A percentile compares a stretch with the other conserved stretches of the same genome.
These are phyloP conservation scores for Xylariaceae sp. DNA, from an alignment of 2,329 filamentous ascomycete genomes.

Conservation along the genomic window DNA sequence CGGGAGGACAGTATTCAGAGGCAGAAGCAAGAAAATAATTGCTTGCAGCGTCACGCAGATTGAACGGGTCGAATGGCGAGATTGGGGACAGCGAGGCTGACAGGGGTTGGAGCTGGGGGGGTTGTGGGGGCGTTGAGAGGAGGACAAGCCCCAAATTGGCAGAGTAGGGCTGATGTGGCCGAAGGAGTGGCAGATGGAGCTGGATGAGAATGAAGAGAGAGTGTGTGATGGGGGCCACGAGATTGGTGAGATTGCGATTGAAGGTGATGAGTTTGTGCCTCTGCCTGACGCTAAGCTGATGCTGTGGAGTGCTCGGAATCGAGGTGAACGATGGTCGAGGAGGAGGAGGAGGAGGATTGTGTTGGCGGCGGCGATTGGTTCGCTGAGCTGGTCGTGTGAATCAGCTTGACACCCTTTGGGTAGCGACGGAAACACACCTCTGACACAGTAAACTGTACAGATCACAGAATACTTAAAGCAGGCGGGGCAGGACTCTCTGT, in stretches of 20 bases:
- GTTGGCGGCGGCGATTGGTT: too few species aligned
- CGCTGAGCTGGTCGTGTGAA: too few species aligned
- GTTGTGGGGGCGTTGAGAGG: constrained; percentile 6
- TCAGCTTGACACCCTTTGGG: too few species aligned
- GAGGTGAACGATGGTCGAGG: too few species aligned
- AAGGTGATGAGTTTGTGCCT: neutral
- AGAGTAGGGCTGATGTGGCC: neutral
- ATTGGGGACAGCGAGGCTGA: constrained; percentile 10
- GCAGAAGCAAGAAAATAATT: constrained; percentile 6
- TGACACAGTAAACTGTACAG: too few species aligned
- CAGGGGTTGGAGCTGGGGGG: constrained; percentile 17
- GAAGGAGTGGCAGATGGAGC: neutral
- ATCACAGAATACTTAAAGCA: too few species aligned
- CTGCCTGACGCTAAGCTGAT: neutral
- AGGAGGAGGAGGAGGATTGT: too few species aligned
- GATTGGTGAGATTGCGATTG: neutral
- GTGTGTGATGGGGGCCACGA: neutral
- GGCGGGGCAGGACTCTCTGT: too few species aligned
- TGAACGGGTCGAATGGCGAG: constrained; percentile 9
- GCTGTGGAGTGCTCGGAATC: neutral
- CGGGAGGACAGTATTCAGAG: constrained; percentile 1
- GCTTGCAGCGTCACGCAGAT: constrained; percentile 2
- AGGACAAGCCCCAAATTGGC: constrained; percentile 1
- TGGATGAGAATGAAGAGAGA: neutral
- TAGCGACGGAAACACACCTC: neutral